Evolutionary conservation across 1,139 yeast species (phyloP), one percentile per base, ranked within the genome.

Genomic region (Candida dubliniensis): DNA sequence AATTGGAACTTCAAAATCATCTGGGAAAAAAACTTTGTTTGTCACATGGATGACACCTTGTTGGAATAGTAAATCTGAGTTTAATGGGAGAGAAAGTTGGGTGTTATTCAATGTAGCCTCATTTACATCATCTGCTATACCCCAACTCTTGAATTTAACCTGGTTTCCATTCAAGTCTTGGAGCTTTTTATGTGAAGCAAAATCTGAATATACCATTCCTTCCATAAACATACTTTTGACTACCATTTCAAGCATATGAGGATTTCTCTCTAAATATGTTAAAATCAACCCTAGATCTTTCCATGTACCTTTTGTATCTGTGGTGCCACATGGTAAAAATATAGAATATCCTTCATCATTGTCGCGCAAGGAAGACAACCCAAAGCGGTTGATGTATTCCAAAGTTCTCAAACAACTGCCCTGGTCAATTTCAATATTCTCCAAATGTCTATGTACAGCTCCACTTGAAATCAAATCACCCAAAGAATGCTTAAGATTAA

Each of bases 1-100:
- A 13, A 87, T 66, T 0, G 83, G 63, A 3, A 93, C 76, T 8
- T 69, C 61, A 29, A 91, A 64, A 29, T 68, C 62, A 0, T 66
- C 61, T 0, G 97, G 96, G 8, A 89, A 64, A 1, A 79, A 58
- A 0, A 88, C 70, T 9, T 74, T 63, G 37, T 74, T 67, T 5
- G 87, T 67, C 1, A 91, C 81, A 59, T 90, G 98, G 2, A 88
- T 79, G 0, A 91, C 96, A 0, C 98, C 99, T 57, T 86, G 84
- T 49, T 79, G 82, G 60, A 87, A 91, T 13, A 93, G 60, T 8
- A 89, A 74, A 59, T 93, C 97, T 1, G 81, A 70, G 47, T 80
- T 75, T 41, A 73, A 69, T 0, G 72, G 70, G 2, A 73, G 46
- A 10, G 62, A 48, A 10, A 71, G 41, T 7, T 47, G 42, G 1